Percentiles rank a stretch among this genome's conserved stretches.
These are phyloP conservation scores for Gyrodon lividus DNA, from an alignment of 768 basidiomycete species.

Conservation along the genomic window DNA sequence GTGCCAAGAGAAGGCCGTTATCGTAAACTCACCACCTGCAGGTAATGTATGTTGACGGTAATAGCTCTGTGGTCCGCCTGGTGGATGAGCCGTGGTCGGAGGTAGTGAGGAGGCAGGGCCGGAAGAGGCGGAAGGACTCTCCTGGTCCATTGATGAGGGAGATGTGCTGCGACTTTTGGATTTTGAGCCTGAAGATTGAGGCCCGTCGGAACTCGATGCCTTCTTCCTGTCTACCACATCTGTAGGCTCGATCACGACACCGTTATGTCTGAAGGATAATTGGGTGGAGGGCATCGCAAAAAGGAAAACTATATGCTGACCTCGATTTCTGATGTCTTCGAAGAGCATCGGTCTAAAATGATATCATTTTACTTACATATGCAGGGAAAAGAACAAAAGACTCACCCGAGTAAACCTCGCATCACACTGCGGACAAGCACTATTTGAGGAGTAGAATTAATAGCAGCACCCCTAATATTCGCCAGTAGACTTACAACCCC, in stretches of 20 bases:
- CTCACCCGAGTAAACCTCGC: constrained; percentile 76
- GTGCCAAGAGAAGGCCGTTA: background rate
- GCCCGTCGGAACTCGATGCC: constrained; percentile 22
- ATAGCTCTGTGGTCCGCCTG: constrained; percentile 50
- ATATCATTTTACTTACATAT: constrained; percentile 16
- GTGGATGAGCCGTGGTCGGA: constrained; percentile 29
- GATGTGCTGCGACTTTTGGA: constrained; percentile 53
- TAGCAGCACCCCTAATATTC: constrained; percentile 15
- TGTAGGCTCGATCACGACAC: constrained; percentile 57
- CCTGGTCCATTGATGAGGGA: constrained; percentile 43
- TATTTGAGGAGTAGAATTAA: constrained; percentile 28
- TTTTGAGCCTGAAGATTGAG: constrained; percentile 40
- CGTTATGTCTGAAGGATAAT: constrained; percentile 50
- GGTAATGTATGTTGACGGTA: constrained; percentile 64
- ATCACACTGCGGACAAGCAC: constrained; percentile 77
- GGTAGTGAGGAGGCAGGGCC: constrained; percentile 36
- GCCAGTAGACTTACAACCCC: constrained; percentile 53
- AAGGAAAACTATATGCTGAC: constrained; percentile 36
- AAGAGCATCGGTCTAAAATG: constrained; percentile 71
- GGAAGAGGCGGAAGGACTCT: constrained; percentile 23
- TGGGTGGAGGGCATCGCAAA: constrained; percentile 2
- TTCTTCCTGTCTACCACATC: constrained; percentile 22
- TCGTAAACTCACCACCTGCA: constrained; percentile 36
- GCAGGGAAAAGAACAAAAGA: constrained; percentile 19
- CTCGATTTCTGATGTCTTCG: constrained; percentile 78